Percentiles rank a stretch among this genome's conserved stretches.
phyloP scores from a whole-genome alignment of 345 rosid genomes.

The Lepidium didymum region DNA sequence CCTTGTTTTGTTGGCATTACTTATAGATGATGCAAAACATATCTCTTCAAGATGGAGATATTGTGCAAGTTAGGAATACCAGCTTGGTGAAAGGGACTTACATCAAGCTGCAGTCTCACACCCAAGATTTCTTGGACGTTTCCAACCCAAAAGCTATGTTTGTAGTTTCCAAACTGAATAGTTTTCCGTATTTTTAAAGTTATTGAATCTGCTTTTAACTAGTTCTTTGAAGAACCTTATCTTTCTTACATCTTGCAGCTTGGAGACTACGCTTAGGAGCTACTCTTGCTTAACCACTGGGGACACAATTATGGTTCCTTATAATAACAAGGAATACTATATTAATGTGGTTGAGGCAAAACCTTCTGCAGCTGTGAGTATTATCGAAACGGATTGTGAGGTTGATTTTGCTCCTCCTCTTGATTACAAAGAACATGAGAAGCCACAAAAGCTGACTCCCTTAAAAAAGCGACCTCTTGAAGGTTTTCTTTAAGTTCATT shows the following conservation, averaged over 20 bases:
- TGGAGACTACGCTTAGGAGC: slow-evolving; percentile 62
- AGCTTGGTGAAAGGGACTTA: slow-evolving; percentile 55
- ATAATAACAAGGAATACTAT: slow-evolving; percentile 54
- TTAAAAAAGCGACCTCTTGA: slow-evolving; percentile 30
- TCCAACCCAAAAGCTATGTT: slow-evolving; percentile 72
- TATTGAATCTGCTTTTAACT: background rate
- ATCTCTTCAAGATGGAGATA: slow-evolving; percentile 58
- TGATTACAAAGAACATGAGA: slow-evolving; percentile 54
- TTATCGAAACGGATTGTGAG: slow-evolving; percentile 67
- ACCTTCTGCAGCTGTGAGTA: slow-evolving; percentile 56
- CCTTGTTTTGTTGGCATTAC: background rate
- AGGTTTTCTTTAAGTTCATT: slow-evolving; percentile 28
- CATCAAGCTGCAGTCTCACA: slow-evolving; percentile 63
- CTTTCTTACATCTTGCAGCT: slow-evolving; percentile 33
- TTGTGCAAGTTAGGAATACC: slow-evolving; percentile 36
- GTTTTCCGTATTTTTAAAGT: background rate
- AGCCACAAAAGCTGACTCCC: slow-evolving; percentile 23
- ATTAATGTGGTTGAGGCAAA: slow-evolving; percentile 60
- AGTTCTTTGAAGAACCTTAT: background rate
- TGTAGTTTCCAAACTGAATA: slow-evolving; percentile 6
- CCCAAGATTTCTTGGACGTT: slow-evolving; percentile 54
- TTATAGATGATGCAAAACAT: slow-evolving; percentile 67
- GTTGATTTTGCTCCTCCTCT: slow-evolving; percentile 72
- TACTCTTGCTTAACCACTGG: slow-evolving; percentile 69
- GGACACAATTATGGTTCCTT: slow-evolving; percentile 58